These are phyloP conservation scores for Mycena galericulata DNA, from an alignment of 768 basidiomycete genomes.

Conservation along the genomic window DNA sequence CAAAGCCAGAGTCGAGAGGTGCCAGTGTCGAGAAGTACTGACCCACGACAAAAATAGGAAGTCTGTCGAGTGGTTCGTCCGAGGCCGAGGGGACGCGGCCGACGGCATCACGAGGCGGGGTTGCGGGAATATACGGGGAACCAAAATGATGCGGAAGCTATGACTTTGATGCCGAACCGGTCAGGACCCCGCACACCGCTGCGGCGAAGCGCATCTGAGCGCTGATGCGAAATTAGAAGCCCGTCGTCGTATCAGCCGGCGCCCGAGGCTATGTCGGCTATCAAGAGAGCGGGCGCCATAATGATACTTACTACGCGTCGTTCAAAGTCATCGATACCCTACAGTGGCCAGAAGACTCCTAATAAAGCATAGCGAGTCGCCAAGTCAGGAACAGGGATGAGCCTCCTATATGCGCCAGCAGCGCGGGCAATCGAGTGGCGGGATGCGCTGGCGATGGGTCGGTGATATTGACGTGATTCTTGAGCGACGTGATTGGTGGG, in stretches of 20 bases:
- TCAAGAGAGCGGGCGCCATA: conserved; percentile 20
- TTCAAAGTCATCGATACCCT: conserved; percentile 19
- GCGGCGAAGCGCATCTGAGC: conserved; percentile 24
- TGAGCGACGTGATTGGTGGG: conserved; percentile 27
- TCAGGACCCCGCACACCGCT: conserved; percentile 29
- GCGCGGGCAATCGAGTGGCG: conserved; percentile 4
- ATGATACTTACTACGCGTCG: neutral
- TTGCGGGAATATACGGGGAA: conserved; percentile 20
- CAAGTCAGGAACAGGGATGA: neutral
- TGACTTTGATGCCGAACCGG: conserved; percentile 21
- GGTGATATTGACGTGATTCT: conserved; percentile 28
- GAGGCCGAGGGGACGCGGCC: conserved; percentile 2
- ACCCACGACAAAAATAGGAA: neutral
- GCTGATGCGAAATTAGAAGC: conserved; percentile 32
- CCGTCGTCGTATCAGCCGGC: conserved; percentile 20
- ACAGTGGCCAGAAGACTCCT: neutral
- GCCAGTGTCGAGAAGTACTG: neutral
- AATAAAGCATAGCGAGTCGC: neutral
- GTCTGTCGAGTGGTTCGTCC: neutral
- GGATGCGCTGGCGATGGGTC: conserved; percentile 11
- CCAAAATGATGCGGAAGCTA: conserved; percentile 21
- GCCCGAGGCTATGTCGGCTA: conserved; percentile 27
- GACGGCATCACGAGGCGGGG: conserved; percentile 16
- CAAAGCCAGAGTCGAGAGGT: no score
- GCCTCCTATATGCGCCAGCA: no score